Percentiles rank a stretch among this genome's conserved stretches.
Evolutionary conservation across 768 basidiomycete species (phyloP).

Genomic region (Gyrodon lividus): DNA sequence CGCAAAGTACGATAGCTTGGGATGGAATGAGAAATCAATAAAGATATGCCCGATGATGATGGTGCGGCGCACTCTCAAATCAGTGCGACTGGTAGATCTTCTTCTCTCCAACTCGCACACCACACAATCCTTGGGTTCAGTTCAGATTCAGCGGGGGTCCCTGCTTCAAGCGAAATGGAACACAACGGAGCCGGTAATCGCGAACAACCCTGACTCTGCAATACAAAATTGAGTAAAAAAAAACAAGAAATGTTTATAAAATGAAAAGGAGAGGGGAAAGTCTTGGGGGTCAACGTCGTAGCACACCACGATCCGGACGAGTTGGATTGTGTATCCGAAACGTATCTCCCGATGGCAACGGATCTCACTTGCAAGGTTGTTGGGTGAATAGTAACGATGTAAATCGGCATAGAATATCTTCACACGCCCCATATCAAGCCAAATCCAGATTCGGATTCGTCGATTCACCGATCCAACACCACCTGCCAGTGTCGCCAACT

Average conservation of each 20-base stretch:
- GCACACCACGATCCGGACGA: no score
- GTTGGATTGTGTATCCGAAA: constrained; percentile 43
- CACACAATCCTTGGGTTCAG: no score
- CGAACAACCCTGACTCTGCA: neutral
- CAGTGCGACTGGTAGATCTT: constrained; percentile 20
- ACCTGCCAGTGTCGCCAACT: neutral
- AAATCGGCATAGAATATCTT: constrained; percentile 30
- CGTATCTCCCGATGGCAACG: constrained; percentile 69
- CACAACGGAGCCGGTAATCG: neutral
- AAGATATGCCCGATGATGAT: constrained; percentile 13
- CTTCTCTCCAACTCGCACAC: no score
- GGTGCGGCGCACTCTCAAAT: constrained; percentile 7
- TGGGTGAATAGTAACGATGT: constrained; percentile 36
- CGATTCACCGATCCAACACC: constrained; percentile 28
- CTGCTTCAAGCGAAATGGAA: constrained; percentile 15
- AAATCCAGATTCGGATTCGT: constrained; percentile 29
- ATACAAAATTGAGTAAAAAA: neutral
- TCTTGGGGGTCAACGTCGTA: no score
- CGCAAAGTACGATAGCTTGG: constrained; percentile 12
- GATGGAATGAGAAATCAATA: constrained; percentile 15
- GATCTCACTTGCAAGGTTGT: constrained; percentile 41
- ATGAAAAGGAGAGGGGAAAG: constrained; percentile 14
- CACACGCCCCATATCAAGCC: constrained; percentile 23
- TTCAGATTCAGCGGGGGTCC: no score
- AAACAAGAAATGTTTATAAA: neutral